These are phyloP conservation scores for Vigna hirtella DNA, from an alignment of 306 rosid genomes.

Conservation along the genomic window DNA sequence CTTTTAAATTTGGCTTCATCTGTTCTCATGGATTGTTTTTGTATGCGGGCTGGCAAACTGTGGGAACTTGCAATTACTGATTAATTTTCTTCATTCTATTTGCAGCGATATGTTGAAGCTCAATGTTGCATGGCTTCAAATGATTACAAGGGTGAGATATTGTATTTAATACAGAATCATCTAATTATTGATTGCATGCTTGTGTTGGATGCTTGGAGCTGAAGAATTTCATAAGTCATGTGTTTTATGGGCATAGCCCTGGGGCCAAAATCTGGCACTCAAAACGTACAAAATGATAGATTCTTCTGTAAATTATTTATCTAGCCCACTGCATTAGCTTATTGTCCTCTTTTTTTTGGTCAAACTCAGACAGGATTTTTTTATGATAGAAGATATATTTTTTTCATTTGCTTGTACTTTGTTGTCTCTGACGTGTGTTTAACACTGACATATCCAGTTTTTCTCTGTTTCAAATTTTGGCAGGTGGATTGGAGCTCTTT, in stretches of 20 bases:
- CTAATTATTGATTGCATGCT: constrained; percentile 27
- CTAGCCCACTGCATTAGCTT: constrained; percentile 9
- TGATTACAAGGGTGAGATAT: constrained; percentile 86
- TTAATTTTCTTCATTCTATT: constrained; percentile 18
- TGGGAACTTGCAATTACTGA: constrained; percentile 23
- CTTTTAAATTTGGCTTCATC: constrained; percentile 4
- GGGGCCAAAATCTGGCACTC: constrained; percentile 14
- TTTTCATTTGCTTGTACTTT: not conserved
- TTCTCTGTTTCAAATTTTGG: constrained; percentile 42
- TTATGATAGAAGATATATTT: not conserved
- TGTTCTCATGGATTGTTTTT: constrained; percentile 35
- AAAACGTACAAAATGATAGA: not conserved
- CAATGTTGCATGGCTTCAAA: constrained; percentile 92
- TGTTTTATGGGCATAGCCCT: constrained; percentile 29
- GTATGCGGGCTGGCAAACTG: constrained; percentile 1
- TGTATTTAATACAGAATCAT: constrained; percentile 29
- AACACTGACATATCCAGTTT: constrained; percentile 33
- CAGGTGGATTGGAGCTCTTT: constrained; percentile 95
- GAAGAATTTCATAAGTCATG: constrained; percentile 24
- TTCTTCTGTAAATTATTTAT: constrained; percentile 12
- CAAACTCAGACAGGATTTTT: not conserved
- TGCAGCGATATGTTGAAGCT: constrained; percentile 98
- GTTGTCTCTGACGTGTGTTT: constrained; percentile 18
- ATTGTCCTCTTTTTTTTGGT: constrained; percentile 22
- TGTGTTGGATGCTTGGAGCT: constrained; percentile 20